Percentiles rank a stretch among this genome's conserved stretches.
phyloP scores from a whole-genome alignment of 2,329 filamentous ascomycete genomes.

The Alternaria sp. region DNA sequence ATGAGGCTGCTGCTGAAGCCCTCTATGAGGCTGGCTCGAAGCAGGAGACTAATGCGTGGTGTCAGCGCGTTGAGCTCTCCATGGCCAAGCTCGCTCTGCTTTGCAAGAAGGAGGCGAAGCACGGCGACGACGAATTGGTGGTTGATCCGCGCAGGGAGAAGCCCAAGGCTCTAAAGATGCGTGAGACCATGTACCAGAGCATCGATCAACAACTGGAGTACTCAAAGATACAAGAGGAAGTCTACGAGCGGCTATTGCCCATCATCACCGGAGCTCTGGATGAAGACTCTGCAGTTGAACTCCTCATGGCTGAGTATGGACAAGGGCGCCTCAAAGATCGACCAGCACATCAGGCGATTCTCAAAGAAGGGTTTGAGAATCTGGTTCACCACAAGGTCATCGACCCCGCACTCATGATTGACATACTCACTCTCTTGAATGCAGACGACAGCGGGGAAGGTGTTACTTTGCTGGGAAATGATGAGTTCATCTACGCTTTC shows the following conservation, averaged over 20 bases:
- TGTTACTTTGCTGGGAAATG: slow-evolving; percentile 55
- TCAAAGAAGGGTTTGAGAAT: slow-evolving; percentile 73
- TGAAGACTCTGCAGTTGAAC: slow-evolving; percentile 76
- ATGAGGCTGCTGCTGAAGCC: slow-evolving; percentile 73
- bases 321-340: slow-evolving; percentile 63
- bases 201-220: slow-evolving; percentile 71
- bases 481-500: slow-evolving; percentile 79
- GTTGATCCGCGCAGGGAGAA: slow-evolving; percentile 30
- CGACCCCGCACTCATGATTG: slow-evolving; percentile 66
- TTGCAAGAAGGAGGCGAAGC: slow-evolving; percentile 58
- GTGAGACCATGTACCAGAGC: slow-evolving; percentile 37
- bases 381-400: slow-evolving; percentile 77
- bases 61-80: slow-evolving; percentile 90
- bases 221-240: slow-evolving; percentile 78
- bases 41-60: slow-evolving; percentile 84
- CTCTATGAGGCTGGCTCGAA: slow-evolving; percentile 74
- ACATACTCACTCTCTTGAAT: slow-evolving; percentile 81
- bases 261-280: slow-evolving; percentile 78
- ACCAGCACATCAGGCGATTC: slow-evolving; percentile 73
- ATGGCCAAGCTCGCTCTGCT: slow-evolving; percentile 80
- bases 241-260: slow-evolving; percentile 75
- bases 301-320: slow-evolving; percentile 74
- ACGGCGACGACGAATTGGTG: slow-evolving; percentile 46
- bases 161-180: slow-evolving; percentile 54
- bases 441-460: slow-evolving; percentile 55